Base-by-base conservation (phyloP, 2,329 filamentous ascomycete genomes). In the Colletotrichum sp. region DNA sequence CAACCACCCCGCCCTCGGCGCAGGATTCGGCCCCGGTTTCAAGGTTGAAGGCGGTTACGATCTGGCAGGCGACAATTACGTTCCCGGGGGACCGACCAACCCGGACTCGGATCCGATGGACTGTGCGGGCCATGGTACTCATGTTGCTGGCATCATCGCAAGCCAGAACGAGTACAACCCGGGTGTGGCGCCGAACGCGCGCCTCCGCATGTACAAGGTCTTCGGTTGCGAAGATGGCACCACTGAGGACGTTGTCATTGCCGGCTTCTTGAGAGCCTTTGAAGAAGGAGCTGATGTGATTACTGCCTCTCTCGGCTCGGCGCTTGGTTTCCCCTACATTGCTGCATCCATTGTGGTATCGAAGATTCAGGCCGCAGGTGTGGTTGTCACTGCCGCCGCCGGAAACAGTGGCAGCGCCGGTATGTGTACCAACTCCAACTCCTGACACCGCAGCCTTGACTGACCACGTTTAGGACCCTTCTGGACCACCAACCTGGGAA, bases 181-280 rank as follows among this genome's bases (percentile, higher is more conserved):
- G 49, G 86, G 86, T 52, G 86, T 84, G 22, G 85, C 85, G 1
- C 86, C 85, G 2, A 83, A 83, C 68, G 85, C 84, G 8, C 84
- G 82, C 6, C 78, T 88, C 9, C 85, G 84, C n/a, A 82, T 83
- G 66, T 88, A 87, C 80, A 82, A 83, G 63, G 83, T 85, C 11
- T 83, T 85, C 83, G 12, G 82, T 78, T 8, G 79, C 84, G 12
- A 25, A 27, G 27, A 25, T 19, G 27, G 55, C 55, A 59, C 55
- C 1, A 25, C 55, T 7, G 55, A 59, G 0, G 55, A 59, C 4
- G 0, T 25, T 29, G 27, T 59, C 55, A 59, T 59, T 59, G 55
- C 55, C 13, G 55, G 22, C 55, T 29, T 59, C 16, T 29, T 59
- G 27, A 25, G 55, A 25, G 55, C 55, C 22, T 29, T 25, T 29